These are phyloP conservation scores for Naganishia cerealis DNA, from an alignment of 1,284 basidiomycete genomes.

Conservation along the genomic window DNA sequence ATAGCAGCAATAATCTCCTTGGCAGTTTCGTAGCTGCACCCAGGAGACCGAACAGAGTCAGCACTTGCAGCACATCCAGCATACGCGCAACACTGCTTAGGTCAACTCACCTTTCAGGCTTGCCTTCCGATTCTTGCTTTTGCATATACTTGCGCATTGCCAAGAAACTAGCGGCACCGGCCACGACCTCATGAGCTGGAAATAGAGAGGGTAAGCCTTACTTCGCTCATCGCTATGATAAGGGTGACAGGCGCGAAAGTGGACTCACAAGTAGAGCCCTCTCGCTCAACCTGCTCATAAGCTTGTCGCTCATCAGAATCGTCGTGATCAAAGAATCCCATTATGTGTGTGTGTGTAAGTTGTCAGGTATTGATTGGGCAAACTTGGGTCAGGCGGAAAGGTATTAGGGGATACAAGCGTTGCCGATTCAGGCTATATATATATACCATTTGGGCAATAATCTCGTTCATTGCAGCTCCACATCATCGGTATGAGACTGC, in stretches of 20 bases:
- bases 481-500: too few species aligned
- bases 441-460: too few species aligned
- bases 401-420: too few species aligned
- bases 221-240: not conserved
- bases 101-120: slow-evolving; percentile 26
- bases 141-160: slow-evolving; percentile 44
- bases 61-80: not conserved
- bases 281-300: slow-evolving; percentile 29
- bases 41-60: not conserved
- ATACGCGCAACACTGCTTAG: not conserved
- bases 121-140: slow-evolving; percentile 40
- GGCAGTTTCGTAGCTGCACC: slow-evolving; percentile 34
- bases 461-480: too few species aligned
- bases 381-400: too few species aligned
- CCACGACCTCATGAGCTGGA: slow-evolving; percentile 31
- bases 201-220: not conserved
- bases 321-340: slow-evolving; percentile 35
- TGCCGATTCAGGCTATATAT: too few species aligned
- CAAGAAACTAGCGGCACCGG: slow-evolving; percentile 39
- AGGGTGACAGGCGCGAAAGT: not conserved
- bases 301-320: slow-evolving; percentile 29
- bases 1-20: slow-evolving; percentile 43
- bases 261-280: slow-evolving; percentile 31
- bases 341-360: slow-evolving; percentile 16
- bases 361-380: slow-evolving; percentile 1